Evolutionary conservation across 2,329 filamentous ascomycete species (phyloP).

Genomic region (Nectriaceae sp.): DNA sequence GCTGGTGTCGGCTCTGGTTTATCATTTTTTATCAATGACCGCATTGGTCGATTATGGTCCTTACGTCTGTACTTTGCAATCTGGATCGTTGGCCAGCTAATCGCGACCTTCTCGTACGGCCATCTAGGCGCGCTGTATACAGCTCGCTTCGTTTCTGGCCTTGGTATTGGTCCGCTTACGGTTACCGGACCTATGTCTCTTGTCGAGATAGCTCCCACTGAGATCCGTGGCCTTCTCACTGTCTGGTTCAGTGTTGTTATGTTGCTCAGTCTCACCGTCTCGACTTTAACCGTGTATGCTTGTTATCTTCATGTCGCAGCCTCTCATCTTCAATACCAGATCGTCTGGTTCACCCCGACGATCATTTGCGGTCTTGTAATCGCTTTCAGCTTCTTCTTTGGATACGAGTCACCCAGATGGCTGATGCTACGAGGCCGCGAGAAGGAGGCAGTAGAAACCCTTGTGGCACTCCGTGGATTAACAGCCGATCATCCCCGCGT

Average conservation of each 20-base stretch:
- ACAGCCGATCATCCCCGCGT: slow-evolving; percentile 28
- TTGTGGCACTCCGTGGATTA: slow-evolving; percentile 29
- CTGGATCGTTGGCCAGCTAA: background rate
- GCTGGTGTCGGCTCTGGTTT: background rate
- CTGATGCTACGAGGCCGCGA: slow-evolving; percentile 34
- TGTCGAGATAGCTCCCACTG: background rate
- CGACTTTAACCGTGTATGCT: background rate
- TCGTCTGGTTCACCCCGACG: slow-evolving; percentile 26
- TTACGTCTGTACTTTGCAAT: background rate
- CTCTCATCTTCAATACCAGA: slow-evolving; percentile 28
- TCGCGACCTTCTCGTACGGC: background rate
- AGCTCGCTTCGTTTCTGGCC: background rate
- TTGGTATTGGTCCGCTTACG: background rate
- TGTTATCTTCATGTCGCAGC: slow-evolving; percentile 11
- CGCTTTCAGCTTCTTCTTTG: slow-evolving; percentile 35
- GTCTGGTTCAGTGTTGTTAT: background rate
- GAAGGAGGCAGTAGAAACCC: slow-evolving; percentile 23
- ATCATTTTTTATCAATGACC: background rate
- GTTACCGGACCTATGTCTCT: background rate
- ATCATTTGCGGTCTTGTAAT: slow-evolving; percentile 29
- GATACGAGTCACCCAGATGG: slow-evolving; percentile 40
- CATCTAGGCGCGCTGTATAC: background rate
- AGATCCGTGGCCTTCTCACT: background rate
- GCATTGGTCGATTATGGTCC: background rate
- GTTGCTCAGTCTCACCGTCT: background rate